A percentile compares a stretch with the other conserved stretches of the same genome.
phyloP scores from a whole-genome alignment of 2,329 filamentous ascomycete species.

The Ceratocystis huliohia region DNA sequence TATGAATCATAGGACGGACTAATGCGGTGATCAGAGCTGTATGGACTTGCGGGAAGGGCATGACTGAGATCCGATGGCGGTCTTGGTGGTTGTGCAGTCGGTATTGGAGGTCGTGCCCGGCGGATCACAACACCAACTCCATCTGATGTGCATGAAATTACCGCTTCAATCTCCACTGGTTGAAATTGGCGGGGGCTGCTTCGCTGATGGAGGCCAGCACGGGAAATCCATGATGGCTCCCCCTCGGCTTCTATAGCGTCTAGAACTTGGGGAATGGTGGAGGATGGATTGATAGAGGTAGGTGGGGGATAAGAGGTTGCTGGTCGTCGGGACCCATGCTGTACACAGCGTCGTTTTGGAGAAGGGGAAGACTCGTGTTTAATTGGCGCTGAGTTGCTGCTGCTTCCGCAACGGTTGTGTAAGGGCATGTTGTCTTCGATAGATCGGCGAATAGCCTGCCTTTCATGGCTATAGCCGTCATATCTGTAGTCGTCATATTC shows the following conservation, averaged over 20 bases:
- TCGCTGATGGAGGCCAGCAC: constrained; percentile 28
- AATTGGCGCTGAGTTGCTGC: background rate
- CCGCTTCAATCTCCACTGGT: constrained; percentile 63
- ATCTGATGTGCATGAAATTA: constrained; percentile 84
- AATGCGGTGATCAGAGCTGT: background rate
- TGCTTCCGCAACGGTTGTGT: background rate
- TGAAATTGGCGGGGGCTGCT: background rate
- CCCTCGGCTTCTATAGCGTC: constrained; percentile 28
- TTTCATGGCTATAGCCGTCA: constrained; percentile 16
- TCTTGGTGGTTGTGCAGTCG: constrained; percentile 40
- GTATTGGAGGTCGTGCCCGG: constrained; percentile 57
- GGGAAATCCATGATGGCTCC: constrained; percentile 25
- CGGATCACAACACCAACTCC: constrained; percentile 72
- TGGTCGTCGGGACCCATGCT: constrained; percentile 6
- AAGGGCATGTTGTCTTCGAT: background rate
- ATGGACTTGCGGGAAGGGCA: constrained; percentile 20
- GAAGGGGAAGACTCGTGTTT: constrained; percentile 16
- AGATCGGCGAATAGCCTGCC: background rate
- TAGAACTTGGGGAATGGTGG: constrained; percentile 15
- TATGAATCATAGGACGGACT: constrained; percentile 32
- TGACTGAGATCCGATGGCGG: constrained; percentile 31
- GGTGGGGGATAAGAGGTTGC: constrained; percentile 17
- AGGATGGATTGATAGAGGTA: constrained; percentile 15
- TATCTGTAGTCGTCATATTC: constrained; percentile 24
- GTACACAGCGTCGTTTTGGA: constrained; percentile 13